These are phyloP conservation scores for Fusarium sp. DNA, from an alignment of 2,329 filamentous ascomycete genomes.

Conservation along the genomic window DNA sequence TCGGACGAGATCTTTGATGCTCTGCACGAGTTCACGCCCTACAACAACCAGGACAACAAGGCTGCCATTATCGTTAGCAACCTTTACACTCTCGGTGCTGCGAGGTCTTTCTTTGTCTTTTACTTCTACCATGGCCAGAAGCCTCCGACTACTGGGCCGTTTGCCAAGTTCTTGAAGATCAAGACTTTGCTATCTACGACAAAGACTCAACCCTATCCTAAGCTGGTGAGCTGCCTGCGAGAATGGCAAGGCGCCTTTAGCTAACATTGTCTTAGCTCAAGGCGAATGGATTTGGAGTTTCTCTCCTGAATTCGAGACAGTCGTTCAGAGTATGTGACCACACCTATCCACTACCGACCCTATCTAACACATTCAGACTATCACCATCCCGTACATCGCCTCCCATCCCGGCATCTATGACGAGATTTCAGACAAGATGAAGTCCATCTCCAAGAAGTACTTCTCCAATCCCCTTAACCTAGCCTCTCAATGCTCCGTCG, in stretches of 20 bases:
- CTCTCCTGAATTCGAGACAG: conserved; percentile 15
- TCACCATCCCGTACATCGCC: conserved; percentile 13
- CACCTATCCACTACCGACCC: fast-evolving
- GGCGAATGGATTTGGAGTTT: conserved; percentile 9
- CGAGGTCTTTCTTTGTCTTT: background rate
- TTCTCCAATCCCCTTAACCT: conserved; percentile 8
- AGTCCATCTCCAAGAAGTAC: background rate
- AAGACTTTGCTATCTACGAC: background rate
- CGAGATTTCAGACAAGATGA: conserved; percentile 12
- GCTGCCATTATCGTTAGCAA: conserved; percentile 6
- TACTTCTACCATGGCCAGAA: conserved; percentile 23
- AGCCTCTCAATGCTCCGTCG: conserved; percentile 24
- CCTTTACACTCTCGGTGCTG: background rate
- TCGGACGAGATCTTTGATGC: conserved; percentile 15
- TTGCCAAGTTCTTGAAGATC: conserved; percentile 26
- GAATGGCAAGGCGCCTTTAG: fast-evolving
- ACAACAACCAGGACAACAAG: conserved; percentile 19
- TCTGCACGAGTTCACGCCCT: conserved; percentile 17
- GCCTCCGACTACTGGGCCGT: conserved; percentile 16
- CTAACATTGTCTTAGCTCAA: background rate
- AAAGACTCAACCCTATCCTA: conserved; percentile 2
- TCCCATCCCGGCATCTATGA: background rate
- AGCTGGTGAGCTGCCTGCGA: background rate
- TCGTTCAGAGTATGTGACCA: conserved; percentile 16
- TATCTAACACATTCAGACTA: conserved; percentile 1